Evolutionary conservation across 805 yeast genomes (phyloP).

Genomic region (Pichia cabralensis): DNA sequence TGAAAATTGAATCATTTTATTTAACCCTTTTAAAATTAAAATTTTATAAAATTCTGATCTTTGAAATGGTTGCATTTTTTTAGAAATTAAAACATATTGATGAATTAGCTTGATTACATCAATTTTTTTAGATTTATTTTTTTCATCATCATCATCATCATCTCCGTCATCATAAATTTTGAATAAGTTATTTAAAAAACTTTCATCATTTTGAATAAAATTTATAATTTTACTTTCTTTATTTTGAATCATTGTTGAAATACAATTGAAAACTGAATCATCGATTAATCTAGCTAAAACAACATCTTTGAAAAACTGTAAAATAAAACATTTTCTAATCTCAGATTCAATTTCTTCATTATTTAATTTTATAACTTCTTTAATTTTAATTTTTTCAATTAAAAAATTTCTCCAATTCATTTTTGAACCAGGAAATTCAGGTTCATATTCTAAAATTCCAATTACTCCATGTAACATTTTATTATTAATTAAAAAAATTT

Average conservation of each 20-base stretch:
- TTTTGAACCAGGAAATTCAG: conserved; percentile 70
- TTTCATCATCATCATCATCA: conserved; percentile 1
- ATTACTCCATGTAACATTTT: conserved; percentile 46
- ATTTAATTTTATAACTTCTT: conserved; percentile 59
- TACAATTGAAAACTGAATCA: conserved; percentile 61
- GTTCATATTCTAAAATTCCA: conserved; percentile 84
- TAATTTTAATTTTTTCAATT: conserved; percentile 46
- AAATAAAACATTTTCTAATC: conserved; percentile 64
- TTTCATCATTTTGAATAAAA: conserved; percentile 39
- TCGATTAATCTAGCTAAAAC: conserved; percentile 75
- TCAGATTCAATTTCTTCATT: conserved; percentile 39
- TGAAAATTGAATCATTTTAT: conserved; percentile 63
- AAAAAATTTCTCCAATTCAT: conserved; percentile 71
- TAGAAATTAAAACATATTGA: conserved; percentile 71
- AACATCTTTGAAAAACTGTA: conserved; percentile 79
- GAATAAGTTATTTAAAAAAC: conserved; percentile 52
- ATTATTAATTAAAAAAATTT: conserved; percentile 41
- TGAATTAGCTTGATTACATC: conserved; percentile 74
- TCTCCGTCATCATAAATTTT: conserved; percentile 33
- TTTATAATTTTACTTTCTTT: conserved; percentile 62
- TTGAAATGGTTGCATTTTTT: conserved; percentile 50
- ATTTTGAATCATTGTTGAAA: conserved; percentile 55
- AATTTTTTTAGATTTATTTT: conserved; percentile 31
- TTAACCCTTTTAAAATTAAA: conserved; percentile 58
- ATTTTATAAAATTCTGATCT: conserved; percentile 54